Evolutionary conservation across 2,329 filamentous ascomycete species (phyloP), one percentile per base, ranked within the genome.

Genomic region (Colletotrichum phormii): DNA sequence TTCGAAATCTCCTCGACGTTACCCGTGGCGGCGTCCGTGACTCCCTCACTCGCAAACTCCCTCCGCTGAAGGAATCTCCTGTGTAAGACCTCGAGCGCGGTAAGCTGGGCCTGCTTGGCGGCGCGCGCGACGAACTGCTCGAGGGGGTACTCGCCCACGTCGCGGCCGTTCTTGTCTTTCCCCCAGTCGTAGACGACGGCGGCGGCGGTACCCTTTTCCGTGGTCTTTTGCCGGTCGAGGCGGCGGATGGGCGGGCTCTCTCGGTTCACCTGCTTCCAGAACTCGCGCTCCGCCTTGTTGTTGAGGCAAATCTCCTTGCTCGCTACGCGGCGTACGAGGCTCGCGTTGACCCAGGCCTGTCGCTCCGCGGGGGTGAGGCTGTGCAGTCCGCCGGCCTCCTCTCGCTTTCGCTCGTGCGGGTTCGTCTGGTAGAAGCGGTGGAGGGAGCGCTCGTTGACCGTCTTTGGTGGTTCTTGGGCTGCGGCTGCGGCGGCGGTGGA

Each of bases 251-350:
- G 86, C 15, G 89, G 81, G 68, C 81, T 84, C 60, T 87, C 84
- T 75, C 90, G 89, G 78, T 84, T 85, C 74, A 89, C 83, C 59
- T 84, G 82, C 80, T 88, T 89, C 89, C 89, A 91, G 78, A 88
- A 86, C 76, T 90, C 89, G 77, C 86, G 86, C 77, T 89, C 86
- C 31, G 86, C 80, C 79, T 89, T 89, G 79, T 84, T 82, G 73
- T 80, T 82, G 42, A 83, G 78, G 55, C 77, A 74, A 4, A 85
- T 75, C 12, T 76, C 77, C 62, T 78, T 80, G 72, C 82, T 78
- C 57, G 81, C 81, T 49, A 84, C 82, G 58, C 83, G 83, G 55
- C 81, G 81, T 53, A 89, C 82, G 70, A 88, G 84, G 75, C 85
- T 82, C 22, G 84, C 78, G 79, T 86, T 85, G 49, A 84, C 78